A percentile compares a stretch with the other conserved stretches of the same genome.
These are phyloP conservation scores for Sphaerulina vaccinii DNA, from an alignment of 2,329 filamentous ascomycete species.

Conservation along the genomic window DNA sequence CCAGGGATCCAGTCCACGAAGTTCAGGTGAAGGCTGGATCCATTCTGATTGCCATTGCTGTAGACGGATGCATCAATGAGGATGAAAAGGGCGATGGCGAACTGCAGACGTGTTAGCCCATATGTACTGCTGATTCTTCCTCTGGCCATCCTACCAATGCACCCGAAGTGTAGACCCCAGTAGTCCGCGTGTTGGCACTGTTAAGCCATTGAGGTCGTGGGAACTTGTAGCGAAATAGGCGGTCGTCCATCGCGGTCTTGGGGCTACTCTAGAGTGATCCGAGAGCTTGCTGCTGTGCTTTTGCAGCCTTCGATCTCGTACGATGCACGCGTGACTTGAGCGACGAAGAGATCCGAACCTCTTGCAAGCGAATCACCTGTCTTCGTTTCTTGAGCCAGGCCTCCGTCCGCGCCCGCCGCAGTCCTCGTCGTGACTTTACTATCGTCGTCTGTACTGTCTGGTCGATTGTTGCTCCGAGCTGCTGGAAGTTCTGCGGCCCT, in stretches of 20 bases:
- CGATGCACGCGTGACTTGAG: constrained; percentile 3
- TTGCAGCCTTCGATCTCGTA: constrained; percentile 7
- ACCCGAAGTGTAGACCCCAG: constrained; percentile 65
- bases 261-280: neutral
- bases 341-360: neutral
- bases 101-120: constrained; percentile 45
- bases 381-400: neutral
- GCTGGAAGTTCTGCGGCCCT: neutral
- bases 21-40: constrained; percentile 60
- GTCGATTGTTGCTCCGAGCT: neutral
- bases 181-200: constrained; percentile 61
- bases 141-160: constrained; percentile 54
- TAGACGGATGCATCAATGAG: constrained; percentile 65
- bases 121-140: neutral
- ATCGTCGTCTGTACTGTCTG: neutral
- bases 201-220: constrained; percentile 66
- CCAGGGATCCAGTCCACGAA: constrained; percentile 72
- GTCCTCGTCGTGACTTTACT: constrained; percentile 2
- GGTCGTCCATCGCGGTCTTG: constrained; percentile 24
- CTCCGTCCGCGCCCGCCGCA: constrained; percentile 1
- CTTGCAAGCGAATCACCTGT: constrained; percentile 3
- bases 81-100: constrained; percentile 68
- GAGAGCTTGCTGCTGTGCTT: constrained; percentile 1
- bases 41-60: constrained; percentile 62
- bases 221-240: constrained; percentile 68